Evolutionary conservation across 2,329 filamentous ascomycete genomes (phyloP), one percentile per base, ranked within the genome.

Genomic region (Corynespora cassiicola): DNA sequence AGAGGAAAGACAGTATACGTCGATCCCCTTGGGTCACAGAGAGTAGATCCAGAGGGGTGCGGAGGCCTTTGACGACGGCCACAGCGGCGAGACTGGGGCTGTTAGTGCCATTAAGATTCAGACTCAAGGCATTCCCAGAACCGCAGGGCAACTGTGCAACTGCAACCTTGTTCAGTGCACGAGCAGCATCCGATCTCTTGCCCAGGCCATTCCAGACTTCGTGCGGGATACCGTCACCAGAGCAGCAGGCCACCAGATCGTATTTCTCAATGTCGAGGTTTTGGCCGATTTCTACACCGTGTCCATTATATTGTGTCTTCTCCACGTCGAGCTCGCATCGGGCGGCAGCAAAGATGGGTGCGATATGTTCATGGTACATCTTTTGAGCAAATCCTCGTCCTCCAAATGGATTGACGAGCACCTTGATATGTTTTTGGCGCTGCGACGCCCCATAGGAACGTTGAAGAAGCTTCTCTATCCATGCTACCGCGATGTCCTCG

Each of bases 131-230:
- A 66, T 99, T 99, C 5, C 94, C 94, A 32, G 88, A 94, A 10
- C 94, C 94, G 61, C 91, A 95, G 1, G 94, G 94, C 22, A 99
- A 78, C 61, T 96, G 89, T 15, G 85, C 86, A 2, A 99, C 84
- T 1, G 94, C 88, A 10, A 97, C 72, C 57, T 85, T 87, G 15
- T 77, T 73, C 44, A 99, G 72, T 0, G 92, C 94, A 38, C 79
- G 79, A 20, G 77, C 75, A 14, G 90, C 90, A 68, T 96, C 88
- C 4, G 78, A 63, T 24, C 90, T 84, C 68, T 83, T 86, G 10
- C 82, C 90, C 20, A 99, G 73, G 0, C 94, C 94, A 63, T 99
- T 97, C 75, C 96, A 96, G 7, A 96, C 87, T 69, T 99, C 94
- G 64, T 96, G 87, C 0, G 90, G 86, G 24, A 96, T 77, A 7